Conservation (phyloP, 2,329 filamentous ascomycete species). For the Ambrosiella xylebori region DNA sequence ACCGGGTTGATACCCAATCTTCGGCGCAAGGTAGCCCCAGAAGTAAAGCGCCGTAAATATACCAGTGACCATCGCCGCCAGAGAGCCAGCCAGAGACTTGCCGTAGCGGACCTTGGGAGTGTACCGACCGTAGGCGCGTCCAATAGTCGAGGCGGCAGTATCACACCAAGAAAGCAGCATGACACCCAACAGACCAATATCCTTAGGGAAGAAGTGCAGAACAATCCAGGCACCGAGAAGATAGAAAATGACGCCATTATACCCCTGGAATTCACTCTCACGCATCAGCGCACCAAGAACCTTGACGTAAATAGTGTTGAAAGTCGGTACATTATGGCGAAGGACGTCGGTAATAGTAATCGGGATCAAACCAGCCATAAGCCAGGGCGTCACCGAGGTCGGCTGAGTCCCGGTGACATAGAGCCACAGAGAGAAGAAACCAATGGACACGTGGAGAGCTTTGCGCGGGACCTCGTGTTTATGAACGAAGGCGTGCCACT, state of each 20-base stretch:
- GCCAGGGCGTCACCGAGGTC: conserved; percentile 60
- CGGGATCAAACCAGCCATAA: conserved; percentile 66
- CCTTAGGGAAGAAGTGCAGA: conserved; percentile 78
- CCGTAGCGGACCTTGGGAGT: conserved; percentile 70
- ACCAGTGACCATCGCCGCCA: conserved; percentile 69
- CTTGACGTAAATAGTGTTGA: conserved; percentile 79
- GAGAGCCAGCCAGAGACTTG: conserved; percentile 79
- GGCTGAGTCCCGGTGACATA: conserved; percentile 69
- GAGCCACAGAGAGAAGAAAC: conserved; percentile 77
- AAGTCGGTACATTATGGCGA: conserved; percentile 60
- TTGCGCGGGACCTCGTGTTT: conserved; percentile 95
- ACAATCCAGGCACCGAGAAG: conserved; percentile 78
- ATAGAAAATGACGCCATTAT: conserved; percentile 96
- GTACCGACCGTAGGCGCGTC: conserved; percentile 73
- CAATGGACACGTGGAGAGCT: conserved; percentile 83
- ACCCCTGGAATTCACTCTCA: conserved; percentile 83
- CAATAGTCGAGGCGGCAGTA: conserved; percentile 88
- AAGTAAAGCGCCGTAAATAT: conserved; percentile 70
- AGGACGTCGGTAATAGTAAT: conserved; percentile 69
- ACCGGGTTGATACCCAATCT: conserved; percentile 46
- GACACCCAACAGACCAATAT: conserved; percentile 76
- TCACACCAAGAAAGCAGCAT: conserved; percentile 94
- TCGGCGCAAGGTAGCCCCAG: conserved; percentile 71
- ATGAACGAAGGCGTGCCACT: conserved; percentile 85
- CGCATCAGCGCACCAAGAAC: conserved; percentile 84